phyloP scores from a whole-genome alignment of 73 alveolate genomes.

The Uronychia setigera region DNA sequence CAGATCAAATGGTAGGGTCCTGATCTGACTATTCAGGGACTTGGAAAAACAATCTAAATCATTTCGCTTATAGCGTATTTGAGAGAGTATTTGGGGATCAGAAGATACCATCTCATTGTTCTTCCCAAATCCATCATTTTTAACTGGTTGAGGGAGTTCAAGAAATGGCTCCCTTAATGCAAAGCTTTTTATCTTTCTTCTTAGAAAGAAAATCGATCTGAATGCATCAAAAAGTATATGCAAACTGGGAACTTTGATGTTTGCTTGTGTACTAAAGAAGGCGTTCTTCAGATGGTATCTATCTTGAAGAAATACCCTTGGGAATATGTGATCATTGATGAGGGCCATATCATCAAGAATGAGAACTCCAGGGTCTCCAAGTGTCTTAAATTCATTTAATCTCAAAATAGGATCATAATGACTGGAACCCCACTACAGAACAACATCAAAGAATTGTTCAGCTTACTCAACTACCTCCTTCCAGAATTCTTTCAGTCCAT shows the following conservation, averaged over 20 bases:
- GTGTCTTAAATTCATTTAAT: conserved; percentile 54
- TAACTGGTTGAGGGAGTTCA: conserved; percentile 94
- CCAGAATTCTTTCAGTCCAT: conserved; percentile 91
- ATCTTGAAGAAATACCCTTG: conserved; percentile 58
- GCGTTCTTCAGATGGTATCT: conserved; percentile 54
- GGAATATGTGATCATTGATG: conserved; percentile 88
- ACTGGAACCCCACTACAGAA: conserved; percentile 99
- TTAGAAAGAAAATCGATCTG: conserved; percentile 77
- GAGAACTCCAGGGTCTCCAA: conserved; percentile 11
- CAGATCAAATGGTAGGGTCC: conserved; percentile 83
- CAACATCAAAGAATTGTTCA: conserved; percentile 91
- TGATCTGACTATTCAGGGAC: conserved; percentile 50
- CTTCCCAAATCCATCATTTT: conserved; percentile 95
- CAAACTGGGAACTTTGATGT: conserved; percentile 87
- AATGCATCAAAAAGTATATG: conserved; percentile 66
- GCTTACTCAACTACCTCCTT: conserved; percentile 90
- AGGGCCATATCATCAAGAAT: conserved; percentile 93
- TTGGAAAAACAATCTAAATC: conserved; percentile 86
- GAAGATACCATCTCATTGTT: conserved; percentile 81
- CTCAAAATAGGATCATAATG: conserved; percentile 78
- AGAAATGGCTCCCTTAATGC: conserved; percentile 90
- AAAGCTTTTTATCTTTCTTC: conserved; percentile 85
- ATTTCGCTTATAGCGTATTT: conserved; percentile 74
- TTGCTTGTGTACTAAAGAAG: conserved; percentile 94
- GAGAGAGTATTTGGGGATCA: conserved; percentile 50